Conservation (phyloP, 148 eudicot genomes). For the Chenopodium suecicum region DNA sequence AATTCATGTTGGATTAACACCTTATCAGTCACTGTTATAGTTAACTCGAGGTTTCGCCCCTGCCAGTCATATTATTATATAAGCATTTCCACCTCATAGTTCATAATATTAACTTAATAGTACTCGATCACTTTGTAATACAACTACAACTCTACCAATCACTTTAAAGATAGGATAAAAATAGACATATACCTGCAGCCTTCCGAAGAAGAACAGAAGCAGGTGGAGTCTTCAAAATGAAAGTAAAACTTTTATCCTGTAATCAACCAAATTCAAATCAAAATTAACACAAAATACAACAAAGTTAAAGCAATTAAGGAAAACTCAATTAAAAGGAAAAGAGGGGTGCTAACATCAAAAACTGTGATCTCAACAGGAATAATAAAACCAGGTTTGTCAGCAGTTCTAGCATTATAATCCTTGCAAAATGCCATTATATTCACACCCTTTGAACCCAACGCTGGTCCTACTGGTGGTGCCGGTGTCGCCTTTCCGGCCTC, state of each 20-base stretch:
- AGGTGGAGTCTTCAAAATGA: constrained; percentile 92
- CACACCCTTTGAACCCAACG: constrained; percentile 94
- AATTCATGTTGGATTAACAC: too few relatives aligned
- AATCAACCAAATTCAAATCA: background rate
- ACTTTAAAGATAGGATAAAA: too few relatives aligned
- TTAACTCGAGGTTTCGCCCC: too few relatives aligned
- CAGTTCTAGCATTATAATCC: constrained; percentile 95
- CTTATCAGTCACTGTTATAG: too few relatives aligned
- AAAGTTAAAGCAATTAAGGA: background rate
- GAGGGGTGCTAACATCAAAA: constrained; percentile 57
- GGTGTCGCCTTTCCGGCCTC: constrained; percentile 99
- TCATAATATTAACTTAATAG: too few relatives aligned
- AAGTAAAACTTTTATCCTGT: constrained; percentile 94
- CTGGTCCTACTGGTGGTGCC: constrained; percentile 97
- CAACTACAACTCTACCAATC: too few relatives aligned
- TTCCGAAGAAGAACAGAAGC: constrained; percentile 91
- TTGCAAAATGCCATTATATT: constrained; percentile 93
- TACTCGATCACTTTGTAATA: background rate
- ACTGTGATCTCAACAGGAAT: constrained; percentile 98
- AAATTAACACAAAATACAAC: background rate
- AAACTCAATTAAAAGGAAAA: background rate
- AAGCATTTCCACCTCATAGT: background rate
- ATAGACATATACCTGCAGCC: constrained; percentile 64
- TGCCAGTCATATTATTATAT: too few relatives aligned
- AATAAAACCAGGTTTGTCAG: constrained; percentile 85